These are phyloP conservation scores for Phytophthora uliginosa DNA, from an alignment of 352 stramenopile genomes.

Conservation along the genomic window DNA sequence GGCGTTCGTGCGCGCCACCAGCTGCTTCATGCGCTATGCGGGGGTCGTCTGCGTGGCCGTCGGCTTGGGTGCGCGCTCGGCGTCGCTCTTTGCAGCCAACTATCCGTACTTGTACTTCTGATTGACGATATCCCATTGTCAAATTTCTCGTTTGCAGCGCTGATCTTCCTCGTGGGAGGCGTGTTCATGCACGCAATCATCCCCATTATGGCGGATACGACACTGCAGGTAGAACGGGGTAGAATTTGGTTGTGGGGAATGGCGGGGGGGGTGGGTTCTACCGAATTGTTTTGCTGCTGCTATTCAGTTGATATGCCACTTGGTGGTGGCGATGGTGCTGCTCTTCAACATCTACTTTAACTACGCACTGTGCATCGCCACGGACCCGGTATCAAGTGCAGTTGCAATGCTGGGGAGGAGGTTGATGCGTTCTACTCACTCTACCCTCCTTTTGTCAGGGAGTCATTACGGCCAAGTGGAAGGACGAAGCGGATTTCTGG, in stretches of 20 bases:
- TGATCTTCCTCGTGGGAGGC: constrained; percentile 55
- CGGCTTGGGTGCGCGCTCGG: constrained; percentile 48
- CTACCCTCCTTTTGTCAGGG: constrained; percentile 24
- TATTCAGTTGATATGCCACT: constrained; percentile 44
- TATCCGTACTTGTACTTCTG: not conserved
- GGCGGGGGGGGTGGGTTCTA: not conserved
- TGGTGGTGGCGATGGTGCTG: constrained; percentile 40
- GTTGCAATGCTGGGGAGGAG: not conserved
- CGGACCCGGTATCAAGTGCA: constrained; percentile 49
- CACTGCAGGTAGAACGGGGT: constrained; percentile 39
- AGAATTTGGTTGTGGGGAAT: not conserved
- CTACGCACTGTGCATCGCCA: constrained; percentile 73
- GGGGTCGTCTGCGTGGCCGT: constrained; percentile 54
- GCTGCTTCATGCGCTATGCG: constrained; percentile 55
- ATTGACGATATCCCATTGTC: not conserved
- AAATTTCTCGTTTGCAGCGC: constrained; percentile 16
- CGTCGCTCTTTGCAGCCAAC: not conserved
- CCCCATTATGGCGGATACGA: constrained; percentile 54
- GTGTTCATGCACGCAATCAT: constrained; percentile 66
- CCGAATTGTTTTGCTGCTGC: not conserved
- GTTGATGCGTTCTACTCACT: constrained; percentile 12
- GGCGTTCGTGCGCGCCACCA: constrained; percentile 44
- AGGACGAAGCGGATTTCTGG: constrained; percentile 21
- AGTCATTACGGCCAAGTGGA: constrained; percentile 33
- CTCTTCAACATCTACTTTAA: constrained; percentile 84